Evolutionary conservation across 1,284 basidiomycete species (phyloP).

Genomic region (Omphalotus olearius): DNA sequence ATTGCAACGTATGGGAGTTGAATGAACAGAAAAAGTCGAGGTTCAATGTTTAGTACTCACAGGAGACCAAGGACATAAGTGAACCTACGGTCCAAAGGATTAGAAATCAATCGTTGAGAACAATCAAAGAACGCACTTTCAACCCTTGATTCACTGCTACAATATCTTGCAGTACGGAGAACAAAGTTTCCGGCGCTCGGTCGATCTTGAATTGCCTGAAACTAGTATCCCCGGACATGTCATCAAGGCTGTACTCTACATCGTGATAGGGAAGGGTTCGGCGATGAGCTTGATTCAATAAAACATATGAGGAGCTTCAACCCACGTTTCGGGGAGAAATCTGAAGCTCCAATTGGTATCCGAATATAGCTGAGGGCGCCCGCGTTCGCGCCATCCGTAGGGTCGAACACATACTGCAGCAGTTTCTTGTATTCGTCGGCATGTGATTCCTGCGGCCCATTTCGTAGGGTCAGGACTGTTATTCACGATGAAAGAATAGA

Average conservation of each 20-base stretch:
- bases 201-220: conserved; percentile 27
- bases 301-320: not conserved
- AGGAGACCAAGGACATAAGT: conserved; percentile 32
- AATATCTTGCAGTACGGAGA: conserved; percentile 29
- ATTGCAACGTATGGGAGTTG: not conserved
- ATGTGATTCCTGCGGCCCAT: conserved; percentile 18
- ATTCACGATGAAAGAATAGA: not conserved
- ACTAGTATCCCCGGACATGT: conserved; percentile 25
- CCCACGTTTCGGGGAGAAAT: conserved; percentile 23
- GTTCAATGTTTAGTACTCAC: conserved; percentile 22
- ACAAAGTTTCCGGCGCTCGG: conserved; percentile 27
- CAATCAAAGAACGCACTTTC: not conserved
- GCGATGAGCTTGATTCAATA: not conserved
- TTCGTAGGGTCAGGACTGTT: not conserved
- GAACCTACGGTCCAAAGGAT: conserved; percentile 21
- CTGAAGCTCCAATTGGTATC: conserved; percentile 29
- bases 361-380: conserved; percentile 29
- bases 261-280: too few relatives aligned
- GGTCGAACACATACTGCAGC: conserved; percentile 24
- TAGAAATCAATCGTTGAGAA: not conserved
- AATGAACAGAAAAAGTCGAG: not conserved
- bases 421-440: conserved; percentile 25
- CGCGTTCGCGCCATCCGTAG: conserved; percentile 25
- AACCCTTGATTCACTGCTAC: conserved; percentile 22
- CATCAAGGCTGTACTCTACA: conserved; percentile 27